A percentile compares a stretch with the other conserved stretches of the same genome.
Evolutionary conservation across 768 basidiomycete genomes (phyloP).

Genomic region (Psilocybe azurescens): DNA sequence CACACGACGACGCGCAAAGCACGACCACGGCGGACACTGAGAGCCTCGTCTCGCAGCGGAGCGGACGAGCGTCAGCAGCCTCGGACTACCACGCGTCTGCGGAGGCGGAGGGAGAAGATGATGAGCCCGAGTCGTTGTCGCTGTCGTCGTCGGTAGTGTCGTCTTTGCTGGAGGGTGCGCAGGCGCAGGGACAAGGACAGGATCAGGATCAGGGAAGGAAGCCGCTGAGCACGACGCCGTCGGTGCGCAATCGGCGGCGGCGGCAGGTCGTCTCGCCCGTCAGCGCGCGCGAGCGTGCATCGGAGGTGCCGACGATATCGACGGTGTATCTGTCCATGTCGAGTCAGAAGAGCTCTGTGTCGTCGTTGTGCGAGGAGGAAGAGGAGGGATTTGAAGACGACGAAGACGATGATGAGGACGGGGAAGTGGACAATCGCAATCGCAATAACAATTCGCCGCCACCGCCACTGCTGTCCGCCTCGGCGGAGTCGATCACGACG

Average conservation of each 20-base stretch:
- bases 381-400: not conserved
- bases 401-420: not conserved
- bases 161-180: slow-evolving; percentile 21
- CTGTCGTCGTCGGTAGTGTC: slow-evolving; percentile 10
- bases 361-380: slow-evolving; percentile 23
- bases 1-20: slow-evolving; percentile 6
- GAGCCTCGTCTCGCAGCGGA: slow-evolving; percentile 18
- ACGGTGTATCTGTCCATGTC: slow-evolving; percentile 8
- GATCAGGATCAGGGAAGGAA: not conserved
- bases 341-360: slow-evolving; percentile 24
- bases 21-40: slow-evolving; percentile 21
- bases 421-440: slow-evolving; percentile 12
- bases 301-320: slow-evolving; percentile 34
- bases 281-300: slow-evolving; percentile 15
- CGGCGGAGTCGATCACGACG: slow-evolving; percentile 64
- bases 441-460: slow-evolving; percentile 25
- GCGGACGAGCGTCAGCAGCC: slow-evolving; percentile 32
- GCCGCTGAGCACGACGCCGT: not conserved
- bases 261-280: not conserved
- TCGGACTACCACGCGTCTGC: slow-evolving; percentile 44
- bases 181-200: slow-evolving; percentile 8
- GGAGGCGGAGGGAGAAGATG: slow-evolving; percentile 25
- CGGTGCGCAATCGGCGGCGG: not conserved
- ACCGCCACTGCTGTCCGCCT: slow-evolving; percentile 59
- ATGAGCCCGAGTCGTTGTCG: not conserved